A percentile compares a stretch with the other conserved stretches of the same genome.
phyloP scores from a whole-genome alignment of 352 stramenopile genomes.

The Phytopythium vexans region DNA sequence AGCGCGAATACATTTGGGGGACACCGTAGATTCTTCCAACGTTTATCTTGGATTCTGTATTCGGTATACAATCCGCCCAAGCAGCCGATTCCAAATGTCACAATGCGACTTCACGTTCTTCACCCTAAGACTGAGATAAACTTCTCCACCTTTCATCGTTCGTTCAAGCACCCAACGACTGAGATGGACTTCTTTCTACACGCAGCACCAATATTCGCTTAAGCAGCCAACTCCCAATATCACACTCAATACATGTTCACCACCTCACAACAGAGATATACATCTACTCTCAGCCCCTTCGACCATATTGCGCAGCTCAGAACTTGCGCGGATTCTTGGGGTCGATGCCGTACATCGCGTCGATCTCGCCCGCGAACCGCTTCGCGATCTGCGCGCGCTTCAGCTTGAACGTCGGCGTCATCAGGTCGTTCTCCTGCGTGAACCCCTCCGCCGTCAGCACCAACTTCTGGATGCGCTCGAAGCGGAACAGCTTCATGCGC shows the following conservation, averaged over 20 bases:
- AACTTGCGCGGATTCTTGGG: not conserved
- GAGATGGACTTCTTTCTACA: no score
- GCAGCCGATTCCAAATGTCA: no score
- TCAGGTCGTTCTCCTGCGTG: constrained; percentile 87
- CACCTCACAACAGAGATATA: no score
- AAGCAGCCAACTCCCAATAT: no score
- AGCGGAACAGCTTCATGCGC: constrained; percentile 81
- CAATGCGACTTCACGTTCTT: no score
- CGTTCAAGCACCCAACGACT: no score
- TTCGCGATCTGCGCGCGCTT: constrained; percentile 91
- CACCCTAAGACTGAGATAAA: not conserved
- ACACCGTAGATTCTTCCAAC: not conserved
- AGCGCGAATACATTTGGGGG: not conserved
- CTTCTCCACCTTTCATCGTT: not conserved
- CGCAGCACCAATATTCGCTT: no score
- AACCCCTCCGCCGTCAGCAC: constrained; percentile 86
- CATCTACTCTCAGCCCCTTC: no score
- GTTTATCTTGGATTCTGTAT: no score
- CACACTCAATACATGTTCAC: no score
- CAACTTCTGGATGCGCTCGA: constrained; percentile 90
- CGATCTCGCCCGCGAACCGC: constrained; percentile 76
- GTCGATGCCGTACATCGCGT: constrained; percentile 61
- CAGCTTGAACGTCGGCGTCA: constrained; percentile 97
- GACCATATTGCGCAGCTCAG: not conserved
- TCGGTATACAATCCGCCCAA: no score